Conservation (phyloP, 306 rosid genomes). For the cucumber (Cucumis sativus) region DNA sequence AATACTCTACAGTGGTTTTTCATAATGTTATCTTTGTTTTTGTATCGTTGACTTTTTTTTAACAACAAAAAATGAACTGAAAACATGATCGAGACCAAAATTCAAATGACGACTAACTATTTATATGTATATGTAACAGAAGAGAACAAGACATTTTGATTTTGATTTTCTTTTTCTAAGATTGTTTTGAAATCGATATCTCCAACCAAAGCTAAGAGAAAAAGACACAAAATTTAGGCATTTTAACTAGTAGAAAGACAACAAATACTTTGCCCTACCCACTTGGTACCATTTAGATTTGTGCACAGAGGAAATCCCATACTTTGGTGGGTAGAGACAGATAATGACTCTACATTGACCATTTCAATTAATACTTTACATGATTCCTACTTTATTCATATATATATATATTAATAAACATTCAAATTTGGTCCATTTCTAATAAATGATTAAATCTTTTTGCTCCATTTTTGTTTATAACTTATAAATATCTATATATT, state of each 20-base stretch:
- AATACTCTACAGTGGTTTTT: not conserved
- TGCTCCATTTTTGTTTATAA: not conserved
- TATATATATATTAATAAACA: no score
- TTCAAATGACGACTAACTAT: not conserved
- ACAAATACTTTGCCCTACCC: constrained; percentile 21
- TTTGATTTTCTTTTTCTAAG: not conserved
- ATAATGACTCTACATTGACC: constrained; percentile 23
- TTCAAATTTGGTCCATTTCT: not conserved
- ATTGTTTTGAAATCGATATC: not conserved
- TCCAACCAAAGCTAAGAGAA: not conserved
- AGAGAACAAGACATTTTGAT: not conserved
- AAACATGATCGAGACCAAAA: not conserved
- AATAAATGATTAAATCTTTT: not conserved
- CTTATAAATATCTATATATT: not conserved
- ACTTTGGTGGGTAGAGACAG: constrained; percentile 18
- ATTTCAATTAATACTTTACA: constrained; percentile 13
- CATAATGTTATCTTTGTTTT: not conserved
- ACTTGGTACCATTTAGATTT: constrained; percentile 22
- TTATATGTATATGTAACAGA: no score
- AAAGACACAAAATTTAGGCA: constrained; percentile 9
- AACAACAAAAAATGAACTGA: not conserved
- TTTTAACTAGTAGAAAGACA: constrained; percentile 21
- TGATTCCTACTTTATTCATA: not conserved
- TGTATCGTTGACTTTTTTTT: no score
- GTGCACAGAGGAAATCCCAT: constrained; percentile 21